These are phyloP conservation scores for Pinus albicaulis DNA, from an alignment of 75 land plant species.

Conservation along the genomic window DNA sequence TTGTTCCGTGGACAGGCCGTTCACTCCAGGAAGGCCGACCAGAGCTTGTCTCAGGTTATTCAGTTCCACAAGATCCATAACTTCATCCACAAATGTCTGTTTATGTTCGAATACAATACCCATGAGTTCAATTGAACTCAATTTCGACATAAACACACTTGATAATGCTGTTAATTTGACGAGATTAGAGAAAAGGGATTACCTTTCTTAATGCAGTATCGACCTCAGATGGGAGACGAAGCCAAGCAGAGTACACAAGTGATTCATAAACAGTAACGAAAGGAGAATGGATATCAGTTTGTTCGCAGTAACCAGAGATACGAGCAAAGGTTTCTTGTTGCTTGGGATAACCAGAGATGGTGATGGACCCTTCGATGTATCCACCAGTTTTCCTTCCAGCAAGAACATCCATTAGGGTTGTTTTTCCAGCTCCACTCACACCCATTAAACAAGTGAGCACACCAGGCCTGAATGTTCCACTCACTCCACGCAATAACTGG, in stretches of 20 bases:
- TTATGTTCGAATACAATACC: not conserved
- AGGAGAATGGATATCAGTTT: conserved; percentile 83
- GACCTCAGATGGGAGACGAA: conserved; percentile 55
- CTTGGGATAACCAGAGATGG: conserved; percentile 70
- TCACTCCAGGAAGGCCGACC: conserved; percentile 62
- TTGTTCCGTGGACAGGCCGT: conserved; percentile 58
- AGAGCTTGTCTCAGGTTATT: conserved; percentile 32
- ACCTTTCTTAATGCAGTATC: conserved; percentile 47
- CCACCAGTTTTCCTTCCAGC: conserved; percentile 93
- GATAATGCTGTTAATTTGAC: too few relatives aligned
- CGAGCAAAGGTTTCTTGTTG: conserved; percentile 85
- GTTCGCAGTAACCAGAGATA: conserved; percentile 78
- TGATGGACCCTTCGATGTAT: conserved; percentile 62
- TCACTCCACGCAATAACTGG: conserved; percentile 56
- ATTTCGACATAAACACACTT: too few relatives aligned
- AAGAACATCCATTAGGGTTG: conserved; percentile 82
- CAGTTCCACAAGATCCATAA: conserved; percentile 65
- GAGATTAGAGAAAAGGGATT: too few relatives aligned
- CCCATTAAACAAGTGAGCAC: conserved; percentile 85
- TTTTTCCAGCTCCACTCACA: conserved; percentile 86
- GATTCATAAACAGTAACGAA: conserved; percentile 82
- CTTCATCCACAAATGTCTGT: conserved; percentile 66
- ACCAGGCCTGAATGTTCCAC: conserved; percentile 77
- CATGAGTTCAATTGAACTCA: too few relatives aligned
- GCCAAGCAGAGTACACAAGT: conserved; percentile 70